Percentiles rank a stretch among this genome's conserved stretches.
phyloP scores from a whole-genome alignment of 805 yeast species.

The Spathaspora sp. region DNA sequence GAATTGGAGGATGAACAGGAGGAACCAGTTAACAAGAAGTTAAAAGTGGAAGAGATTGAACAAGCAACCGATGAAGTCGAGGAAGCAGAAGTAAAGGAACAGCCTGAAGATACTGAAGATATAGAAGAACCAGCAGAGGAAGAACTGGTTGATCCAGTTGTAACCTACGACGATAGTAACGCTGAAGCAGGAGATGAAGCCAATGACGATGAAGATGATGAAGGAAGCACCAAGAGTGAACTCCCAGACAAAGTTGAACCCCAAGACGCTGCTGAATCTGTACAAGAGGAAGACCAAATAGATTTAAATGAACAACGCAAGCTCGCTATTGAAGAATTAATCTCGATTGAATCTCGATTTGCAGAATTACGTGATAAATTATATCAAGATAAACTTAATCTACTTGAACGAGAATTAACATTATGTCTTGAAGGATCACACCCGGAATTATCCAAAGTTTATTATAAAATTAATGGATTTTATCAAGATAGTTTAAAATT shows the following conservation, averaged over 20 bases:
- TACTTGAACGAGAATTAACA: conserved; percentile 77
- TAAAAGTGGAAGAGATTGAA: background rate
- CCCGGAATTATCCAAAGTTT: conserved; percentile 77
- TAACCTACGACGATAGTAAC: background rate
- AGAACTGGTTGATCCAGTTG: background rate
- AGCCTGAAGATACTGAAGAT: background rate
- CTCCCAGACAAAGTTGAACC: conserved; percentile 7
- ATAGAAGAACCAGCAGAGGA: background rate
- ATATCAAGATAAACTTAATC: conserved; percentile 76
- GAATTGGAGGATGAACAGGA: conserved; percentile 6
- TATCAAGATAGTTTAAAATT: conserved; percentile 63
- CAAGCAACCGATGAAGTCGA: background rate
- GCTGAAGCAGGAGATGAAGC: background rate
- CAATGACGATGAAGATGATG: conserved; percentile 12
- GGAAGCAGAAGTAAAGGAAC: background rate
- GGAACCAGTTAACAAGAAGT: background rate
- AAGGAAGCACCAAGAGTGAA: conserved; percentile 17
- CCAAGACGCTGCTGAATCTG: conserved; percentile 10
- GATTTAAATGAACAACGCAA: conserved; percentile 44
- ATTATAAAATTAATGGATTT: conserved; percentile 66
- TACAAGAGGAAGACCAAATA: conserved; percentile 13
- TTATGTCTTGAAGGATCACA: conserved; percentile 88
- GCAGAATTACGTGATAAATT: conserved; percentile 81
- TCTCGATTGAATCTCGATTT: conserved; percentile 80
- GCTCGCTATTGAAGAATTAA: conserved; percentile 67